Evolutionary conservation across 2,329 filamentous ascomycete genomes (phyloP), one percentile per base, ranked within the genome.

Genomic region (Clarireedia paspali): DNA sequence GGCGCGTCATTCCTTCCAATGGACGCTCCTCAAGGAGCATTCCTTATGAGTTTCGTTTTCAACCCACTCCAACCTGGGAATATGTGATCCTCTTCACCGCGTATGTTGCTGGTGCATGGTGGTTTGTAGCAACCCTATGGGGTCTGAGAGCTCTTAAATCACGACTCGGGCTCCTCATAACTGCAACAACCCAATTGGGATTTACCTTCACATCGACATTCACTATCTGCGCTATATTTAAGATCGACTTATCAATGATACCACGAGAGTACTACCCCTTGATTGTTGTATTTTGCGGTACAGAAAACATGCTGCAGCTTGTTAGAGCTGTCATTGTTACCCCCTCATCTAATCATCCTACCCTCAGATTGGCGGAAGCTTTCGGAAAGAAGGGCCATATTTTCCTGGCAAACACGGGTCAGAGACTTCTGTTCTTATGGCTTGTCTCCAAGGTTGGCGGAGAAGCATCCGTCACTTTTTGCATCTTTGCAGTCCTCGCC

Each of bases 141-240:
- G 86, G 86, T 64, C 71, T 91, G 38, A 80, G 82, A 55, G 87
- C 88, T 15, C 81, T 92, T 66, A 91, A 90, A 70, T 91, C 87
- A 40, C 83, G 83, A 65, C 72, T 87, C 44, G 88, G 88, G 34
- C 74, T 92, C 51, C 83, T 89, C 48, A 70, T 87, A 27, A 87
- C 88, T 0, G 83, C 90, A 46, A 73, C 86, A 57, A 79, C 77
- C 0, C 88, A 92, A 71, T 84, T 88, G 61, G 73, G 80, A 3
- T 80, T 88, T 36, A 88, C 87, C 15, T 84, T 91, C 64, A 77
- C 89, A 71, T 88, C 87, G 4, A 91, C 87, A 69, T 89, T 92
- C 65, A 90, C 88, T 0, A 76, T 92, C 39, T 91, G 88, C 66
- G 87, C 87, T 36, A 77, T 90, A 47, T 78, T 90, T 60, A 85